Conservation (phyloP, 179 eudicot species). For the Gypsophila paniculata region DNA sequence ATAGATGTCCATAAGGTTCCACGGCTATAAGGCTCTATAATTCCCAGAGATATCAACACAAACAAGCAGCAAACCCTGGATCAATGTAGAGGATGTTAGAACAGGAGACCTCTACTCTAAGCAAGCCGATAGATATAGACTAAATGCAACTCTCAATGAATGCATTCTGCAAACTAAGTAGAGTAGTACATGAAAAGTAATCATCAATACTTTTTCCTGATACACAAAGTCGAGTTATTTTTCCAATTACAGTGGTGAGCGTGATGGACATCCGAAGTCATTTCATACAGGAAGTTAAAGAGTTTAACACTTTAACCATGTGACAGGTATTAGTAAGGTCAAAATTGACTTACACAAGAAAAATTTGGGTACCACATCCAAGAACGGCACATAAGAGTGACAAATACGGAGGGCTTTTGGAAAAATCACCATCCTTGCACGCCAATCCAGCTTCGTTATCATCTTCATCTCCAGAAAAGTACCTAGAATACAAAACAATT, state of each 20-base stretch:
- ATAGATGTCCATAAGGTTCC: conserved; percentile 55
- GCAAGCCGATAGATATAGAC: neutral
- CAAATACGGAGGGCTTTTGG: conserved; percentile 55
- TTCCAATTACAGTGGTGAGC: neutral
- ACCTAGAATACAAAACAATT: conserved; percentile 26
- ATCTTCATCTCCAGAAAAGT: conserved; percentile 57
- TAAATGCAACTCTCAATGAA: neutral
- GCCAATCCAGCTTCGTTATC: conserved; percentile 69
- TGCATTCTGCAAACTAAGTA: neutral
- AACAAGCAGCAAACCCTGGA: conserved; percentile 57
- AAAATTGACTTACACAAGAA: conserved; percentile 51
- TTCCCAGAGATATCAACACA: conserved; percentile 44
- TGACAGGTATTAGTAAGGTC: neutral
- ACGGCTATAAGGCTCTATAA: conserved; percentile 54
- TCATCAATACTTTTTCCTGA: neutral
- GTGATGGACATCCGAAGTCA: neutral
- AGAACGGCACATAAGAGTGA: conserved; percentile 64
- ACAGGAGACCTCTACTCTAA: neutral
- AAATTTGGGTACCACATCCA: conserved; percentile 70
- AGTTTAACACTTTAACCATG: neutral
- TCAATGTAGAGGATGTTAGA: neutral
- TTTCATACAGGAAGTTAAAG: neutral
- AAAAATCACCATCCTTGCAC: conserved; percentile 53
- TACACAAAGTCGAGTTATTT: neutral
- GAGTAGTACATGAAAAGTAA: neutral